Conservation (phyloP, 371 early-diverging fungal species). For the Haplosporangium sp. region DNA sequence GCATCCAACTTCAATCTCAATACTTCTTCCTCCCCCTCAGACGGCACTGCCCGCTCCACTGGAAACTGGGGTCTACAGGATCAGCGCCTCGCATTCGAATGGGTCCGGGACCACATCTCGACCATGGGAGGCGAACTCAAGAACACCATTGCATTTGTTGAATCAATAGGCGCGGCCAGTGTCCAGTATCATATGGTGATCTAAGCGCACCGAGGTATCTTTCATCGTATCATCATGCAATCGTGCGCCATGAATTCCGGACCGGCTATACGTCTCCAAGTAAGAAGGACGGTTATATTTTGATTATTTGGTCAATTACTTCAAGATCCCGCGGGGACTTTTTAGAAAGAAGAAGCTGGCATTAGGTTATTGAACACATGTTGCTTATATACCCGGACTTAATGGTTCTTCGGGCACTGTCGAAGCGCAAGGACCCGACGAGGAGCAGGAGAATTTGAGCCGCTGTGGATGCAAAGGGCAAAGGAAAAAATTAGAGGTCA, state of each 20-base stretch:
- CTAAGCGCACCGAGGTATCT: constrained; percentile 31
- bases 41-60: constrained; percentile 19
- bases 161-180: constrained; percentile 61
- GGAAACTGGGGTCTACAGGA: constrained; percentile 61
- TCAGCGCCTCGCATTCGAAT: constrained; percentile 58
- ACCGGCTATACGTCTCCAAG: constrained; percentile 15
- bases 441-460: constrained; percentile 8
- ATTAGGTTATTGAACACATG: constrained; percentile 14
- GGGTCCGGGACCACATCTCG: constrained; percentile 60
- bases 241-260: constrained; percentile 37
- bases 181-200: constrained; percentile 49
- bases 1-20: constrained; percentile 9
- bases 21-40: not conserved
- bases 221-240: constrained; percentile 52
- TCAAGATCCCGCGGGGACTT: constrained; percentile 27
- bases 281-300: constrained; percentile 18
- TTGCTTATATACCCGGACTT: constrained; percentile 19
- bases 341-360: constrained; percentile 26
- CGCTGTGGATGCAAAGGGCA: constrained; percentile 14
- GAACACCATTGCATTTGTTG: constrained; percentile 58
- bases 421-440: constrained; percentile 26
- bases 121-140: constrained; percentile 61
- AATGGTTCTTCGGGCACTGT: constrained; percentile 26
- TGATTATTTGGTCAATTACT: constrained; percentile 25
- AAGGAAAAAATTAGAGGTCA: too few relatives aligned